phyloP scores from a whole-genome alignment of 73 alveolate species.

The Symbiodinium pilosum region DNA sequence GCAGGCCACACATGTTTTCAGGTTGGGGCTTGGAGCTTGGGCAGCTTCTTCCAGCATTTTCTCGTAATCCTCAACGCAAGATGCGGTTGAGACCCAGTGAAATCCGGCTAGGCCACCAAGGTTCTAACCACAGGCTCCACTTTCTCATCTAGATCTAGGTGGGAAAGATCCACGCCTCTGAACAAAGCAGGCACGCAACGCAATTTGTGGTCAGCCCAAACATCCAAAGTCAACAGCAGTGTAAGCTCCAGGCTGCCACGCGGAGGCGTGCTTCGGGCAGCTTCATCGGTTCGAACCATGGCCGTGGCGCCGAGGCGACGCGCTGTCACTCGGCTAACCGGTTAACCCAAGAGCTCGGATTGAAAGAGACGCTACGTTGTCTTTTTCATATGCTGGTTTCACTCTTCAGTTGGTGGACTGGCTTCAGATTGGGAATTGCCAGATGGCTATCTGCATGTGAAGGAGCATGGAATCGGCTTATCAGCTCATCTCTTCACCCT shows the following conservation, averaged over 20 bases:
- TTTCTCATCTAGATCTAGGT: background rate
- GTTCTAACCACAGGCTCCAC: background rate
- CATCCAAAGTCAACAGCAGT: background rate
- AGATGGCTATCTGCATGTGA: no score
- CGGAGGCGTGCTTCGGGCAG: background rate
- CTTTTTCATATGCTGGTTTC: no score
- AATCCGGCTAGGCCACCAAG: no score
- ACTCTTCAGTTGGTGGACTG: no score
- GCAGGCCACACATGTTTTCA: background rate
- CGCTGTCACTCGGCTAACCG: no score
- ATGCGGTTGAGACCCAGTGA: background rate
- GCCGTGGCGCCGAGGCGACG: background rate
- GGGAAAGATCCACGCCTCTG: background rate
- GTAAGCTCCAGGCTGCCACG: background rate
- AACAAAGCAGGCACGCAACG: background rate
- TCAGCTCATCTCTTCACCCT: no score
- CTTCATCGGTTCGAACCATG: background rate
- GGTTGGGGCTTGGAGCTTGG: conserved; percentile 33
- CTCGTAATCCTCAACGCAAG: conserved; percentile 27
- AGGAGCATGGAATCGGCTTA: no score
- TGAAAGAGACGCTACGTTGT: no score
- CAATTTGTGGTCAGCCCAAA: background rate
- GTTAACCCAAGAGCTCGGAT: no score
- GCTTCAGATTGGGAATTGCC: no score
- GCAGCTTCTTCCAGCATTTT: conserved; percentile 84